These are phyloP conservation scores for Coemansia erecta DNA, from an alignment of 192 early-diverging fungal species.

Conservation along the genomic window DNA sequence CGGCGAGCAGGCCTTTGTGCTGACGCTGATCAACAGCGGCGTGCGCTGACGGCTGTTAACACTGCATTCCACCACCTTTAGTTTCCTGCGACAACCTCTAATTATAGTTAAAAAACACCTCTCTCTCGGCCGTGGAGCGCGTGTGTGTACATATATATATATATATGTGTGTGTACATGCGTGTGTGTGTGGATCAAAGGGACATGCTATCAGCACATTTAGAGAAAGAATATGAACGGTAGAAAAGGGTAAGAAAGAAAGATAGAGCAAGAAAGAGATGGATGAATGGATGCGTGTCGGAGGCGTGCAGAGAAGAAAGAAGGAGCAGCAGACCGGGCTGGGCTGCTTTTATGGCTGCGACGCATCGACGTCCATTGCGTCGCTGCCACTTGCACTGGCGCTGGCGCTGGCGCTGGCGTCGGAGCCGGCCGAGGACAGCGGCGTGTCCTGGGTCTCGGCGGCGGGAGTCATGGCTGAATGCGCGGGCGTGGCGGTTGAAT, in stretches of 20 bases:
- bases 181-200: no score
- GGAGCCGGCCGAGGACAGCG: neutral
- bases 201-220: no score
- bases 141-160: no score
- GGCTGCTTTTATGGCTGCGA: neutral
- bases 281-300: neutral
- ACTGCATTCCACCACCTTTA: neutral
- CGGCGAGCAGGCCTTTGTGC: slow-evolving; percentile 52
- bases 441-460: neutral
- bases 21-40: slow-evolving; percentile 31
- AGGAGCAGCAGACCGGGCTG: neutral
- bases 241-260: neutral
- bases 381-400: neutral
- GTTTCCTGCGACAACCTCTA: no score
- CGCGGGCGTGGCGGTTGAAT: neutral
- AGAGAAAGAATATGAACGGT: no score
- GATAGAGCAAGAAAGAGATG: neutral
- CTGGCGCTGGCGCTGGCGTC: neutral
- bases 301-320: neutral
- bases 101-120: no score
- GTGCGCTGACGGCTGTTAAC: neutral
- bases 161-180: no score
- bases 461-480: neutral
- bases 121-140: no score
- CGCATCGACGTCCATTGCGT: neutral